phyloP scores from a whole-genome alignment of 805 yeast species.

The Scheffersomyces amazonensis region DNA sequence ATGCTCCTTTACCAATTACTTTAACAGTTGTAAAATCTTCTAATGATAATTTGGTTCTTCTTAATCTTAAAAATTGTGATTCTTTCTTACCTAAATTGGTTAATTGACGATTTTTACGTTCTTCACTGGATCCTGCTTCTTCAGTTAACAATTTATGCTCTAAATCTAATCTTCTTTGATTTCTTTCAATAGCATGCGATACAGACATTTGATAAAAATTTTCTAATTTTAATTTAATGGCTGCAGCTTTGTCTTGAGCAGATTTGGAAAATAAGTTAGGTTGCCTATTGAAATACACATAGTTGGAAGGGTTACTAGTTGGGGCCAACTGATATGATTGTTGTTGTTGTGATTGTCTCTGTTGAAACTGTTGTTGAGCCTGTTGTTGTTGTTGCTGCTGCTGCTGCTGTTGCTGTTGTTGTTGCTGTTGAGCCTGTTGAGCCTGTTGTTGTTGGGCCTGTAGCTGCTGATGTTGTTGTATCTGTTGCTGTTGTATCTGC shows the following conservation, averaged over 20 bases:
- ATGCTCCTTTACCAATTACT: slow-evolving; percentile 95
- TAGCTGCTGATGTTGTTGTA: slow-evolving; percentile 7
- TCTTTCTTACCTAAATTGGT: slow-evolving; percentile 84
- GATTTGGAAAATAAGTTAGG: slow-evolving; percentile 73
- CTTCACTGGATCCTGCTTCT: slow-evolving; percentile 68
- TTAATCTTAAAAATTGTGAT: slow-evolving; percentile 76
- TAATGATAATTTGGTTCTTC: slow-evolving; percentile 78
- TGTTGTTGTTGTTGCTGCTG: slow-evolving; percentile 13
- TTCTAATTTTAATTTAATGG: slow-evolving; percentile 77
- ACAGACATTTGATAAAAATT: slow-evolving; percentile 84
- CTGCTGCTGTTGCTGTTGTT: slow-evolving; percentile 11
- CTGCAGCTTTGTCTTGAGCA: slow-evolving; percentile 81
- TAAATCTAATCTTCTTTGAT: slow-evolving; percentile 83
- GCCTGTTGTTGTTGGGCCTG: slow-evolving; percentile 9
- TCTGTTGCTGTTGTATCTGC: slow-evolving; percentile 13
- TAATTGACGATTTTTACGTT: slow-evolving; percentile 78
- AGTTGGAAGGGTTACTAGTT: slow-evolving; percentile 28
- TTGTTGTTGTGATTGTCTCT: slow-evolving; percentile 10
- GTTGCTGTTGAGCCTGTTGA: slow-evolving; percentile 6
- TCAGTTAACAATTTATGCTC: slow-evolving; percentile 71
- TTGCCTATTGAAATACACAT: slow-evolving; percentile 75
- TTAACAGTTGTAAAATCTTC: slow-evolving; percentile 88
- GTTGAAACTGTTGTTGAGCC: no score
- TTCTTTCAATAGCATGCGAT: slow-evolving; percentile 90
- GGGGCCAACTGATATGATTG: neutral